Conservation (phyloP, 2,329 filamentous ascomycete genomes). For the Sordariomycetes sp. region DNA sequence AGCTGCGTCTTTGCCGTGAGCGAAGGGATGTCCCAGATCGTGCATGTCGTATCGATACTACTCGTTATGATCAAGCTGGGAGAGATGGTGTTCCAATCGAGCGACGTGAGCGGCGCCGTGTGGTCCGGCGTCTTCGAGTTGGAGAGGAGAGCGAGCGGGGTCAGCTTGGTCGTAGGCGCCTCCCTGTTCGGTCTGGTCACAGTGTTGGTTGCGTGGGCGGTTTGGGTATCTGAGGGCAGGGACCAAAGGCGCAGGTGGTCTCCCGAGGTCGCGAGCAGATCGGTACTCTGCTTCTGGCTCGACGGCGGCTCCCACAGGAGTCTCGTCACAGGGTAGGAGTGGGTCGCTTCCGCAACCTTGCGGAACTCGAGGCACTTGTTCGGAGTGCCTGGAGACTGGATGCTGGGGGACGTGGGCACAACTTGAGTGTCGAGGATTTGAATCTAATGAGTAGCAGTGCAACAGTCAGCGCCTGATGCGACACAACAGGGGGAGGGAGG, state of each 20-base stretch:
- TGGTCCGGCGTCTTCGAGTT: slow-evolving; percentile 99
- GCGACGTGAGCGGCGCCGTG: slow-evolving; percentile 85
- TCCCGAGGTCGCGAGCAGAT: slow-evolving; percentile 86
- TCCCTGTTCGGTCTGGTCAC: slow-evolving; percentile 46
- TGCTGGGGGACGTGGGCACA: slow-evolving; percentile 45
- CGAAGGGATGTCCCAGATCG: slow-evolving; percentile 98
- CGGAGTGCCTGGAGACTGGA: slow-evolving; percentile 49
- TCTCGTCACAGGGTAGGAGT: slow-evolving; percentile 92
- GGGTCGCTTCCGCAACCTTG: slow-evolving; percentile 89
- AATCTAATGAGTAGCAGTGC: slow-evolving; percentile 43
- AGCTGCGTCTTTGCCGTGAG: slow-evolving; percentile 95
- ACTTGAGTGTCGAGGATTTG: slow-evolving; percentile 92
- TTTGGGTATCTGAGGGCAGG: slow-evolving; percentile 55
- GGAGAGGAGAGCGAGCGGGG: slow-evolving; percentile 80
- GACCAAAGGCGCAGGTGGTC: slow-evolving; percentile 94
- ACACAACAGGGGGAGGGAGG: not conserved
- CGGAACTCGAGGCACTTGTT: slow-evolving; percentile 78
- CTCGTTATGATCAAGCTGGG: slow-evolving; percentile 97
- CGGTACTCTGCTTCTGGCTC: slow-evolving; percentile 87
- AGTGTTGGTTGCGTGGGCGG: slow-evolving; percentile 49
- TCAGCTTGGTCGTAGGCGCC: slow-evolving; percentile 61
- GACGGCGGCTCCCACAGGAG: slow-evolving; percentile 94
- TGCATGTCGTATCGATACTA: slow-evolving; percentile 97
- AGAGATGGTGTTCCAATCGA: slow-evolving; percentile 97
- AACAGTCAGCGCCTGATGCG: not conserved